Conservation (phyloP, 495 filamentous ascomycete genomes). For the Xylaria flabelliformis region DNA sequence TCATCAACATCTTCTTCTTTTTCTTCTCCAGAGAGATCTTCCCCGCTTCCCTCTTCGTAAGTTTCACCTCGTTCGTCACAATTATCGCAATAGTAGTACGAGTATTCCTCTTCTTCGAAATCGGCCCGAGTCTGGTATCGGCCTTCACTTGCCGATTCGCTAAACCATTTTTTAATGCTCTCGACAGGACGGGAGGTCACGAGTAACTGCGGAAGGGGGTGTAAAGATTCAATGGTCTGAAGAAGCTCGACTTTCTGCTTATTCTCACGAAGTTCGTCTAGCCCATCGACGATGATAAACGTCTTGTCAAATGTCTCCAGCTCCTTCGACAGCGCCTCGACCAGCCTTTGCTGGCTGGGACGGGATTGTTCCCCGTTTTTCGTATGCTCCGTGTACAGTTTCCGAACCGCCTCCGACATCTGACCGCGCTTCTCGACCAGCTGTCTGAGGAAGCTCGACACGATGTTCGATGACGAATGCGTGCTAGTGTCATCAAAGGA, state of each 20-base stretch:
- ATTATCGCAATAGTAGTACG: no score
- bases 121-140: no score
- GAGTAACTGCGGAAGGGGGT: neutral
- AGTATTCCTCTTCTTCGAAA: no score
- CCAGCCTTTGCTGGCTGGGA: neutral
- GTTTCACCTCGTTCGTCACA: no score
- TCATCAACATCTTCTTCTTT: no score
- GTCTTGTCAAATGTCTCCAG: constrained; percentile 8
- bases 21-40: no score
- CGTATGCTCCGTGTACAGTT: neutral
- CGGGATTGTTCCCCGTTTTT: neutral
- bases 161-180: no score
- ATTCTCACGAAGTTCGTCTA: constrained; percentile 10
- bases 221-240: neutral
- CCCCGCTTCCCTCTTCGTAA: no score
- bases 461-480: neutral
- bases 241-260: constrained; percentile 10
- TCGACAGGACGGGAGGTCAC: constrained; percentile 3
- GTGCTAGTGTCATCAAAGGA: constrained; percentile 11
- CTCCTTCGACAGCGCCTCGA: neutral
- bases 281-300: constrained; percentile 4
- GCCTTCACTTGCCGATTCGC: no score
- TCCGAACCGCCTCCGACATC: neutral
- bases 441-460: constrained; percentile 13
- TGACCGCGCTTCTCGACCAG: constrained; percentile 6